Base-by-base conservation (phyloP, 169 alveolate species). In the Cryptosporidium andersoni region DNA sequence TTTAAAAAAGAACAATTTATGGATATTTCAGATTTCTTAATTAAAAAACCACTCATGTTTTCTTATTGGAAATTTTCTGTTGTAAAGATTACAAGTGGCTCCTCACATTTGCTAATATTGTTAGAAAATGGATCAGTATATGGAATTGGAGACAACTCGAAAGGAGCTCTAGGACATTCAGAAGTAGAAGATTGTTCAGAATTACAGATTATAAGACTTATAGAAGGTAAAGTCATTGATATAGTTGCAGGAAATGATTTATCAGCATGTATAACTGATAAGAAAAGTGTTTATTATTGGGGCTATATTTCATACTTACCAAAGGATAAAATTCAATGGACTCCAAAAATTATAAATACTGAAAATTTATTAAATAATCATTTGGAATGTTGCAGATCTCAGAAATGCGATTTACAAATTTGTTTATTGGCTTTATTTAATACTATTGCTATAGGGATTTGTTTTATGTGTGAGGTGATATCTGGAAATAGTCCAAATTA, bases 51-150 rank as follows among this genome's bases (percentile, higher is more conserved):
- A 40, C 40, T 37, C 16, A 45, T 43, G n/a, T 14, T 74, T 7
- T n/a, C 34, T 4, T 36, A 74, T 45, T 74, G 85, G 85, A 48
- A 74, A 14, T 74, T 25, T 43, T 55, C 67, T 37, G 60, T 74
- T 11, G 16, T 12, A 48, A 74, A 62, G 34, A 74, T 74, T 45
- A 43, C 11, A 11, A 74, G 85, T 45, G 85, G 85, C 2, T n/a
- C 63, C 16, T 58, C 55, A 25, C 85, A 74, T 34, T 43, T 74
- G n/a, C 45, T 74, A 25, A 68, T 74, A 11, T 43, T 74, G 64
- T 64, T 74, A 11, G 40, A 66, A 42, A 58, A 74, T n/a, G 60
- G 60, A 58, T 55, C 47, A 34, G 40, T 74, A n/a, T 74, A 74
- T 55, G 43, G 49, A 43, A 43, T 74, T 47, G 11, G 45, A 74